Evolutionary conservation across 2,329 filamentous ascomycete genomes (phyloP).

Genomic region (Stylonectria norvegica): DNA sequence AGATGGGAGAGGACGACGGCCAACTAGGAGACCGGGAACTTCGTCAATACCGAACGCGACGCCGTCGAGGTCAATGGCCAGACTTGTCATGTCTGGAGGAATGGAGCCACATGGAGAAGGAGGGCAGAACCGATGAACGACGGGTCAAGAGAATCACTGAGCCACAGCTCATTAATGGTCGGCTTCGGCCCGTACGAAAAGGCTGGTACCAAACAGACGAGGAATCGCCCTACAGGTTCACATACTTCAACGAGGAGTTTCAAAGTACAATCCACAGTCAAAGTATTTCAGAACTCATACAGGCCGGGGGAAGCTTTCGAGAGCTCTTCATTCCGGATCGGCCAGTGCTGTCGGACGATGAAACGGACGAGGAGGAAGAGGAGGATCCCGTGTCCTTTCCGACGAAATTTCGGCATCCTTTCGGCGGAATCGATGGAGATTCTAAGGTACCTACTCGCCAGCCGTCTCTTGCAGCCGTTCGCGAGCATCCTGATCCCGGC

Average conservation of each 20-base stretch:
- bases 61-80: constrained; percentile 76
- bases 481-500: constrained; percentile 16
- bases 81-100: constrained; percentile 81
- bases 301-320: constrained; percentile 77
- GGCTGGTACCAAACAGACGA: constrained; percentile 86
- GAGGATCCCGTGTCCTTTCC: constrained; percentile 34
- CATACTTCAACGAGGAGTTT: constrained; percentile 98
- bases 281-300: constrained; percentile 87
- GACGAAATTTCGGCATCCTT: constrained; percentile 21
- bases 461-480: constrained; percentile 38
- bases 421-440: constrained; percentile 34
- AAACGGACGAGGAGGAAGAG: constrained; percentile 60
- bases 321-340: constrained; percentile 91
- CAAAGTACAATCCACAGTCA: constrained; percentile 94
- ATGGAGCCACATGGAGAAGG: constrained; percentile 88
- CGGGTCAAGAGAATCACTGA: constrained; percentile 91
- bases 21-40: constrained; percentile 42
- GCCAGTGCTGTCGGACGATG: constrained; percentile 68
- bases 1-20: constrained; percentile 74
- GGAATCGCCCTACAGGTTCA: constrained; percentile 89
- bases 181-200: constrained; percentile 74
- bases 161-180: constrained; percentile 85
- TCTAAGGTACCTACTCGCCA: constrained; percentile 46
- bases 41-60: constrained; percentile 41
- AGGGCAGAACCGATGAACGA: constrained; percentile 72